These are phyloP conservation scores for Lepidium didymum DNA, from an alignment of 345 rosid species.

Conservation along the genomic window DNA sequence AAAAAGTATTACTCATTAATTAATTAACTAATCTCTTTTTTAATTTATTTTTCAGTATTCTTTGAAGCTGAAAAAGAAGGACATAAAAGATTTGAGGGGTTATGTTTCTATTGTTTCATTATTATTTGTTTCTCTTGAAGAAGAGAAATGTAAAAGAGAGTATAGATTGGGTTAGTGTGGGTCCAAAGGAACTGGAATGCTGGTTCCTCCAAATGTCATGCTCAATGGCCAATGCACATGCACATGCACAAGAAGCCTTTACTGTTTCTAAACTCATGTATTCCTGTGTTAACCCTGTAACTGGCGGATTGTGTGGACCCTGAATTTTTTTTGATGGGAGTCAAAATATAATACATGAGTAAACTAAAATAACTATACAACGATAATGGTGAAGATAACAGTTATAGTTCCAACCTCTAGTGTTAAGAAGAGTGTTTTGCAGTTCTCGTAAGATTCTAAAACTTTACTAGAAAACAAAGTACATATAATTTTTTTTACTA, in stretches of 20 bases:
- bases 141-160: not conserved
- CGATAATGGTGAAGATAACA: no score
- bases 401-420: no score
- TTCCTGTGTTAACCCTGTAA: no score
- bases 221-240: constrained; percentile 18
- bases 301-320: no score
- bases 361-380: no score
- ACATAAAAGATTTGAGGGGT: not conserved
- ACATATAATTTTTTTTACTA: no score
- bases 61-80: not conserved
- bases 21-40: not conserved
- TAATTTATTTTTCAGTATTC: not conserved
- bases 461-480: no score
- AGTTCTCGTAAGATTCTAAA: no score
- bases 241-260: not conserved
- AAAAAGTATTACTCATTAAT: not conserved
- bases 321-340: no score
- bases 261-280: not conserved
- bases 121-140: not conserved
- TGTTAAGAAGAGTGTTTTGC: no score
- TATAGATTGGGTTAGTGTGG: constrained; percentile 11
- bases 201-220: constrained; percentile 21
- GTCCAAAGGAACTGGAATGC: constrained; percentile 14
- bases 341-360: no score
- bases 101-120: not conserved